Conservation (phyloP, 768 basidiomycete species). For the Hirschioporus abietinus region DNA sequence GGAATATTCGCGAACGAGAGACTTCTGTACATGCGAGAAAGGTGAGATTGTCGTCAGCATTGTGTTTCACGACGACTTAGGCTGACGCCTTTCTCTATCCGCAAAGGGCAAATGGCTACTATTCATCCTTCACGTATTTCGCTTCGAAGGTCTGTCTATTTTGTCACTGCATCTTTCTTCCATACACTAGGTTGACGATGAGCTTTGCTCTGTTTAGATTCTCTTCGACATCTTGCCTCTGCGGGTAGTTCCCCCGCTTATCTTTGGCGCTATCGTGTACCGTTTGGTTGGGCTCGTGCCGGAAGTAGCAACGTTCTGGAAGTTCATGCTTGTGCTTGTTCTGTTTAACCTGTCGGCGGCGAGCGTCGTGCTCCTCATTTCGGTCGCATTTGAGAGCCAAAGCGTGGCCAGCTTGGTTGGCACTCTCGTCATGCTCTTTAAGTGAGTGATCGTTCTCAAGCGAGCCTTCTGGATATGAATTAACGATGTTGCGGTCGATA, state of each 20-base stretch:
- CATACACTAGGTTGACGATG: background rate
- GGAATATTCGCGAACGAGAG: constrained; percentile 94
- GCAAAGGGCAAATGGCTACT: constrained; percentile 90
- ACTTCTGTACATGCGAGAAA: constrained; percentile 96
- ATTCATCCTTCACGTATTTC: constrained; percentile 95
- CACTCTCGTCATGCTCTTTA: constrained; percentile 95
- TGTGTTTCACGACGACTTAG: background rate
- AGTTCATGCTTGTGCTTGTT: constrained; percentile 93
- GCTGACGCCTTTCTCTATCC: constrained; percentile 1
- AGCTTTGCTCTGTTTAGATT: constrained; percentile 40
- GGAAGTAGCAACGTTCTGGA: constrained; percentile 89
- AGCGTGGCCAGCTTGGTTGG: constrained; percentile 93
- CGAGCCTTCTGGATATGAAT: background rate
- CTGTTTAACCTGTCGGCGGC: constrained; percentile 97
- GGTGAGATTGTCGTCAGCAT: constrained; percentile 40
- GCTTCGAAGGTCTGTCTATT: constrained; percentile 68
- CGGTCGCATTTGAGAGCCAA: constrained; percentile 80
- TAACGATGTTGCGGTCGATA: constrained; percentile 3
- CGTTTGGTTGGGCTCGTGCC: constrained; percentile 93
- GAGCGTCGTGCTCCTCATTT: constrained; percentile 84
- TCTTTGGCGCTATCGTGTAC: constrained; percentile 95
- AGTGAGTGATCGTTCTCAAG: constrained; percentile 50
- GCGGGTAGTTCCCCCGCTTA: constrained; percentile 88
- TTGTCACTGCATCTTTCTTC: background rate
- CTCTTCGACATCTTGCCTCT: constrained; percentile 96